Evolutionary conservation across 106 monocot genomes (phyloP), one percentile per base, ranked within the genome.

Genomic region (Phalaenopsis aphrodite): DNA sequence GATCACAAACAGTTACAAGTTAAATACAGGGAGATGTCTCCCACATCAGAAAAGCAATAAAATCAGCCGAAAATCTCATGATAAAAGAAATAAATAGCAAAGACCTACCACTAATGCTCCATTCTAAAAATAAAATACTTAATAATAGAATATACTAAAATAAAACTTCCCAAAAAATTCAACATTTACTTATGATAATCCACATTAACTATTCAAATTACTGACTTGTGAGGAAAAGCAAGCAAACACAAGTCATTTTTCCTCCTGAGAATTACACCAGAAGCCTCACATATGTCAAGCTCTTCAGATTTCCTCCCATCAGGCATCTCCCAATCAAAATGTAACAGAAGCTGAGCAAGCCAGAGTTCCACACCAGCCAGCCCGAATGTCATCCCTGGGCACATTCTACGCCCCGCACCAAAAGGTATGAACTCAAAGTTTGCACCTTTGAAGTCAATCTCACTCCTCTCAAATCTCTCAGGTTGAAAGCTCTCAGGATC

Each of bases 391-490:
- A 36, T 75, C 2, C 91, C 88, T 0, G 91, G 91, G 57, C 91
- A 91, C 1, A 56, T 66, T 75, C 91, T 79, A 69, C 87, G 19
- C 8, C 88, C 91, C 16, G 77, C 77, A 11, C 91, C 91, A 42
- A 91, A 91, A 17, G 91, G 88, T 5, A 88, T 41, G 24, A 86
- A 48, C 24, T 88, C 80, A 56, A 81, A 86, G 42, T 87, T 82
- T 41, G 79, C 79, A 12, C 89, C 89, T 43, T 74, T 82, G 1
- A 84, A 56, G 15, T 89, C 89, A 2, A 83, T 6, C 3, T 19
- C 24, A 3, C 17, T n/a, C 8, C 15, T 37, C 39, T 52, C 8
- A 15, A 89, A 89, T 56, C 87, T 66, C 78, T 87, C 83, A n/a
- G 87, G 87, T 7, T 23, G 76, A 57, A 84, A 87, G 42, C 78